phyloP scores from a whole-genome alignment of 345 rosid genomes.

The Aquilaria malaccensis region DNA sequence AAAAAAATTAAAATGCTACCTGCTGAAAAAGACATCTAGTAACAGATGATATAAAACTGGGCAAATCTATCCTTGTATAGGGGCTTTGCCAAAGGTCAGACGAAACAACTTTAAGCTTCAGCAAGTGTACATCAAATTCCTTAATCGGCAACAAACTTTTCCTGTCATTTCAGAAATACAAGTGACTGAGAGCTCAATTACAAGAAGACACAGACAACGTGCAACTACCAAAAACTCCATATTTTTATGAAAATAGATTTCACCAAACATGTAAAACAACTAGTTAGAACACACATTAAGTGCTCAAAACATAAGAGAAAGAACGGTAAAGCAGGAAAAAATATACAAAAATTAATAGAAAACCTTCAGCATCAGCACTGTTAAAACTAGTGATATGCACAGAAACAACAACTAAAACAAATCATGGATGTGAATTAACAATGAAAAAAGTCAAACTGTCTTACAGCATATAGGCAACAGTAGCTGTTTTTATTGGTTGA shows the following conservation, averaged over 20 bases:
- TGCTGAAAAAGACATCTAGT: conserved; percentile 60
- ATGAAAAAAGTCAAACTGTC: conserved; percentile 18
- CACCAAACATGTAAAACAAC: too few species aligned
- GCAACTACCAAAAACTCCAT: too few species aligned
- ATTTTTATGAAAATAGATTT: too few species aligned
- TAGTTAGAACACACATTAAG: too few species aligned
- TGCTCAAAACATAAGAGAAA: too few species aligned
- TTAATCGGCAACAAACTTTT: conserved; percentile 35
- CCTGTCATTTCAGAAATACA: conserved; percentile 23
- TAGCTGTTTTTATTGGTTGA: conserved; percentile 52
- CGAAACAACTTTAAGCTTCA: conserved; percentile 54
- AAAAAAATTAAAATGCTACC: conserved; percentile 29
- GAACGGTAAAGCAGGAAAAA: too few species aligned
- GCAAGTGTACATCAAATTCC: conserved; percentile 41
- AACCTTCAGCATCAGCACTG: too few species aligned
- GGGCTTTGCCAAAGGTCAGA: conserved; percentile 48
- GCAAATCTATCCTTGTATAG: conserved; percentile 21
- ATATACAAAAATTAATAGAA: too few species aligned
- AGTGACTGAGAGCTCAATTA: too few species aligned
- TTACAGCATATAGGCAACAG: conserved; percentile 53
- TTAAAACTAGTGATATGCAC: too few species aligned
- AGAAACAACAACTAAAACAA: too few species aligned
- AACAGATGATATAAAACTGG: conserved; percentile 40
- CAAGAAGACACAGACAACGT: too few species aligned
- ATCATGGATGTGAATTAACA: background rate